phyloP scores from a whole-genome alignment of 2,329 filamentous ascomycete species.

The Monilinia laxa region DNA sequence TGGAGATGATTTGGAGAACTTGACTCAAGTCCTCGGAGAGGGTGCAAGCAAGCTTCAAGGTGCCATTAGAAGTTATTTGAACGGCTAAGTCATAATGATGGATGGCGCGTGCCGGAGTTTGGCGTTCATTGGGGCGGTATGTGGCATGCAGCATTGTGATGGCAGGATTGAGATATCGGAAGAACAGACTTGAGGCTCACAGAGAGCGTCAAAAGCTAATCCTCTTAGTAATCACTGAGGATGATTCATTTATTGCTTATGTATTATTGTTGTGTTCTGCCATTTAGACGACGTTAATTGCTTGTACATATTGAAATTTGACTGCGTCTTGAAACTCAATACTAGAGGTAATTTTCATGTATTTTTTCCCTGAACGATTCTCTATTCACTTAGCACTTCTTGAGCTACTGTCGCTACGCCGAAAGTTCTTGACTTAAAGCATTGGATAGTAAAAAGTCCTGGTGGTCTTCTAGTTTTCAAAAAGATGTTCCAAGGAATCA shows the following conservation, averaged over 20 bases:
- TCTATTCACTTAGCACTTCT: neutral
- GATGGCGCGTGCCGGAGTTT: neutral
- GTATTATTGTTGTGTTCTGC: neutral
- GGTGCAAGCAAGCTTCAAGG: slow-evolving; percentile 83
- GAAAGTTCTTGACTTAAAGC: neutral
- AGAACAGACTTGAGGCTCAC: slow-evolving; percentile 1
- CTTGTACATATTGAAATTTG: slow-evolving; percentile 1
- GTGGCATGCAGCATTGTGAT: neutral
- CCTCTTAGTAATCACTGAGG: slow-evolving; percentile 5
- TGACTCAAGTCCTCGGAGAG: slow-evolving; percentile 79
- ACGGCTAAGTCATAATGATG: slow-evolving; percentile 46
- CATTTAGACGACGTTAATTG: slow-evolving; percentile 6
- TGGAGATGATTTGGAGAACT: slow-evolving; percentile 90
- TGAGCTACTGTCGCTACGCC: neutral
- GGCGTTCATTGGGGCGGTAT: slow-evolving; percentile 12
- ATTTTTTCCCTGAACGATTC: no score
- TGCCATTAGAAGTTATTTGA: slow-evolving; percentile 63
- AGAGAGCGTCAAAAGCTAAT: neutral
- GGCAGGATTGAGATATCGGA: slow-evolving; percentile 11
- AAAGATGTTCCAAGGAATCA: neutral
- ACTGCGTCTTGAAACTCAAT: neutral
- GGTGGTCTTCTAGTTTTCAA: neutral
- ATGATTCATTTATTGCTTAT: slow-evolving; percentile 10
- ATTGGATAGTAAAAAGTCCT: neutral
- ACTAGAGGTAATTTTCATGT: neutral